Evolutionary conservation across 73 alveolate genomes (phyloP).

Genomic region (Urostyla sp.): DNA sequence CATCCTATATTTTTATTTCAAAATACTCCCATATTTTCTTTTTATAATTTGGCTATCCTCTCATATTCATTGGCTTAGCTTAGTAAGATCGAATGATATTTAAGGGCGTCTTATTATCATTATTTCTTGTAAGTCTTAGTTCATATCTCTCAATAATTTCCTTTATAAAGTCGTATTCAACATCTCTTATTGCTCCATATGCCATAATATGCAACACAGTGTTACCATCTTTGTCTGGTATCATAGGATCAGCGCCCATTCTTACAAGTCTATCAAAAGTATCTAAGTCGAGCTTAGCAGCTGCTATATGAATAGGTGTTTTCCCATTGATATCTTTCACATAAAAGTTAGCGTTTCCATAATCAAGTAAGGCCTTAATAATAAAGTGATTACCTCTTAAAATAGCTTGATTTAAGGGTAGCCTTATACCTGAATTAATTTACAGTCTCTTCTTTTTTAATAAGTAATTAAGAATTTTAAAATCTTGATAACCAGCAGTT

Average conservation of each 20-base stretch:
- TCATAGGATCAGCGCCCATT: slow-evolving; percentile 62
- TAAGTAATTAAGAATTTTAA: slow-evolving; percentile 52
- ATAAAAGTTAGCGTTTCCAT: slow-evolving; percentile 63
- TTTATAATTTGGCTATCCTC: slow-evolving; percentile 56
- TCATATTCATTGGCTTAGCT: slow-evolving; percentile 43
- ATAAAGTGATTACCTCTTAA: slow-evolving; percentile 63
- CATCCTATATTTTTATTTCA: slow-evolving; percentile 44
- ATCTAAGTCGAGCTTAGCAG: slow-evolving; percentile 50
- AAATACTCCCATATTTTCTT: slow-evolving; percentile 66
- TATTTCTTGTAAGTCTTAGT: slow-evolving; percentile 60
- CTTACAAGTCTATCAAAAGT: slow-evolving; percentile 55
- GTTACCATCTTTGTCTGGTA: slow-evolving; percentile 65
- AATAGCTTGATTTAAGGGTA: slow-evolving; percentile 67
- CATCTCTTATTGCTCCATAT: slow-evolving; percentile 64
- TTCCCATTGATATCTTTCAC: slow-evolving; percentile 58
- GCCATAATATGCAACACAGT: slow-evolving; percentile 61
- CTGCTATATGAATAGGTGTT: slow-evolving; percentile 71
- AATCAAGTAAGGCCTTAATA: slow-evolving; percentile 54
- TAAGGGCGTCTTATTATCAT: slow-evolving; percentile 66
- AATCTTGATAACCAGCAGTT: slow-evolving; percentile 59
- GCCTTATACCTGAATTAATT: slow-evolving; percentile 60
- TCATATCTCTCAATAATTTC: slow-evolving; percentile 26
- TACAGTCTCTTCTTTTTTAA: slow-evolving; percentile 59
- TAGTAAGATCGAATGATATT: slow-evolving; percentile 52
- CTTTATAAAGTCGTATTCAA: slow-evolving; percentile 63